Evolutionary conservation across 2,329 filamentous ascomycete genomes (phyloP).

Genomic region (Annulohypoxylon truncatum): DNA sequence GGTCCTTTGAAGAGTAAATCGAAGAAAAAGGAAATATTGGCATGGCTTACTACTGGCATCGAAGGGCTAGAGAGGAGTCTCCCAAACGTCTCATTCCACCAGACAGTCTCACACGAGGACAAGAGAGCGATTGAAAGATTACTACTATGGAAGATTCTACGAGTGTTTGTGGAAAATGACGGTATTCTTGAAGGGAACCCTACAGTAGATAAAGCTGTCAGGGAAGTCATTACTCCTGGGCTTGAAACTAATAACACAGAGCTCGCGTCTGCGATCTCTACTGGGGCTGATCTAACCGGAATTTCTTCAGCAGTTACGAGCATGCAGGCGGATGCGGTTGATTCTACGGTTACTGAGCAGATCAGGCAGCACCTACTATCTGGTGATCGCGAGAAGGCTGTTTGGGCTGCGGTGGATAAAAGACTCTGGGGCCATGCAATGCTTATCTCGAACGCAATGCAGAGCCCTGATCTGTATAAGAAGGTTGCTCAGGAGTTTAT

Average conservation of each 20-base stretch:
- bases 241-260: slow-evolving; percentile 48
- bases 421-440: slow-evolving; percentile 97
- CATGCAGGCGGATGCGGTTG: slow-evolving; percentile 73
- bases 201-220: slow-evolving; percentile 78
- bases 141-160: slow-evolving; percentile 87
- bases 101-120: slow-evolving; percentile 67
- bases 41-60: slow-evolving; percentile 84
- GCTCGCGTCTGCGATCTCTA: slow-evolving; percentile 44
- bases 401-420: slow-evolving; percentile 93
- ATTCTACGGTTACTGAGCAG: slow-evolving; percentile 75
- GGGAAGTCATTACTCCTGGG: slow-evolving; percentile 76
- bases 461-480: slow-evolving; percentile 84
- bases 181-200: slow-evolving; percentile 80
- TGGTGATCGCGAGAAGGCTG: slow-evolving; percentile 89
- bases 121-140: slow-evolving; percentile 83
- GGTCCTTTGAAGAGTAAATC: slow-evolving; percentile 89
- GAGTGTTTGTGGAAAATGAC: slow-evolving; percentile 86
- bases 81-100: slow-evolving; percentile 62
- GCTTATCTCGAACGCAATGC: slow-evolving; percentile 80
- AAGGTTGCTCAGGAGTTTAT: slow-evolving; percentile 96
- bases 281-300: slow-evolving; percentile 54
- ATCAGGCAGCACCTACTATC: slow-evolving; percentile 79
- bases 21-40: slow-evolving; percentile 92
- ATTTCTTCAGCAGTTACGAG: slow-evolving; percentile 51
- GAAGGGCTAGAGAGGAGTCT: slow-evolving; percentile 73